Evolutionary conservation across 345 rosid species (phyloP), one percentile per base, ranked within the genome.

Genomic region (Pseudoturritis turrita): DNA sequence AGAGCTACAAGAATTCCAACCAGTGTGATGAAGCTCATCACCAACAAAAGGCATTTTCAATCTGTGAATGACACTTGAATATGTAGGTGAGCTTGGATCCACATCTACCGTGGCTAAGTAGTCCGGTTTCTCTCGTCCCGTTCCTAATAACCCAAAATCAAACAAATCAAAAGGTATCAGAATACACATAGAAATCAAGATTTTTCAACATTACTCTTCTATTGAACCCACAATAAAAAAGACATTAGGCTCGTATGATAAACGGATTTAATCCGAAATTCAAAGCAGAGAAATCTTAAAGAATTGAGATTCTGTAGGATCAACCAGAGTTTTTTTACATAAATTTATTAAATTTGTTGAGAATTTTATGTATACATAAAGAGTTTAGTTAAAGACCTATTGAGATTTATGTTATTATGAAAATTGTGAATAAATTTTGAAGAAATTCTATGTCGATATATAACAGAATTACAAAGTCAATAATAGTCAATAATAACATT

Each of bases 1-100:
- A 6, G 98, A 93, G 77, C 98, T 93, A 78, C 97, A 93, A 9
- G 94, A 41, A 76, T 93, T 93, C 97, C 98, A 93, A 3, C 98
- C 98, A 3, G 92, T 76, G 79, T 91, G 98, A 64, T 94, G 97
- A 23, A 94, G 87, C 71, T 91, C 98, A 79, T 94, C 98, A 19
- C 96, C 97, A 1, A 88, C 0, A 70, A 77, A 56, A 10, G 96
- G 94, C 79, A 89, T 77, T 41, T 86, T 78, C 5, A 94, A 76
- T 81, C 98, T 83, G 69, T 91, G 94, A 71, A 94, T 85, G 35
- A 91, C 88, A 55, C 81, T 78, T 3, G 97, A 89, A 70, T 75
- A 91, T 39, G 85, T 91, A 8, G 95, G 84, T n/a, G 98, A 94
- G 76, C 26, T 82, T 25, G 91, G 96, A 81, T 94, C 92, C 3